Percentiles rank a stretch among this genome's conserved stretches.
phyloP scores from a whole-genome alignment of 805 yeast species.

The Saccharomyces kudriavzevii region DNA sequence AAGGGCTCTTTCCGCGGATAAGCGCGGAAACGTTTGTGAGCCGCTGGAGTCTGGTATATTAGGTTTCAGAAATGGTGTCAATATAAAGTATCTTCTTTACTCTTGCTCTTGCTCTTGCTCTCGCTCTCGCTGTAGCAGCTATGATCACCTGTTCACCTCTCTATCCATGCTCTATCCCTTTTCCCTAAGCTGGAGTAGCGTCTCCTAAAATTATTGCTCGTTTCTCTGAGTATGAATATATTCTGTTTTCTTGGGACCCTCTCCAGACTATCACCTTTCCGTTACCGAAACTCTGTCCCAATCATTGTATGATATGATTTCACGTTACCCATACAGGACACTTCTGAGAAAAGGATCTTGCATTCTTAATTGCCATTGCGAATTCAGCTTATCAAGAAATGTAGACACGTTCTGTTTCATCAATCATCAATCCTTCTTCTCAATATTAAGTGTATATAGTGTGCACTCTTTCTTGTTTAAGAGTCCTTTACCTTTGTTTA shows the following conservation, averaged over 20 bases:
- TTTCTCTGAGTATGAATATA: too few species aligned
- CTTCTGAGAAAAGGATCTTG: background rate
- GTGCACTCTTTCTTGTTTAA: background rate
- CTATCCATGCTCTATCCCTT: background rate
- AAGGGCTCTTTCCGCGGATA: background rate
- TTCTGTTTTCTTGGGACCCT: too few species aligned
- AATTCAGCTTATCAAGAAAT: too few species aligned
- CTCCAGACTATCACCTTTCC: too few species aligned
- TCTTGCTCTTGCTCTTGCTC: too few species aligned
- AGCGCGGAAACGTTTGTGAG: background rate
- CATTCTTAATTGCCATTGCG: too few species aligned
- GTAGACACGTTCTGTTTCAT: too few species aligned
- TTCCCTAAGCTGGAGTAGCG: background rate
- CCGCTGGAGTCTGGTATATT: background rate
- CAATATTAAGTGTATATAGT: background rate
- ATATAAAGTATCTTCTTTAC: background rate
- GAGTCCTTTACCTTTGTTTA: background rate
- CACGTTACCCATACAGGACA: background rate
- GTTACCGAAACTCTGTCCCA: too few species aligned
- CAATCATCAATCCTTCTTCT: background rate
- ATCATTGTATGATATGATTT: too few species aligned
- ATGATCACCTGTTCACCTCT: background rate
- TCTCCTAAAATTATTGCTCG: too few species aligned
- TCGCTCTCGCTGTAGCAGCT: too few species aligned
- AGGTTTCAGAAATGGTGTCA: background rate